Evolutionary conservation across 2,329 filamentous ascomycete genomes (phyloP).

Genomic region (Aurifilum marmelostoma): DNA sequence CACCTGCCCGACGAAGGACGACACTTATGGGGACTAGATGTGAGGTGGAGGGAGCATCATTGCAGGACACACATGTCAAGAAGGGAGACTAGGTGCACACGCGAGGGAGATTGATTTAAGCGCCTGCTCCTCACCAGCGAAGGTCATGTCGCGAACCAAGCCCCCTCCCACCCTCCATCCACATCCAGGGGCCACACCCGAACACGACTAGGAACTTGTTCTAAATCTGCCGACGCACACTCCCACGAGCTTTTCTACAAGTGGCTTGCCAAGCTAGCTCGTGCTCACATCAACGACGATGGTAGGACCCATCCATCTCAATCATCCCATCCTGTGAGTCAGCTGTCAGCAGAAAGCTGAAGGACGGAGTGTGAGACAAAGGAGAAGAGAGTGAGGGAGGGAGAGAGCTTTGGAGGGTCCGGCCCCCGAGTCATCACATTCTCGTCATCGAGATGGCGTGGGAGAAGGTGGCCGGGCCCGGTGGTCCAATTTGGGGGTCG

Average conservation of each 20-base stretch:
- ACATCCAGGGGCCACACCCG: background rate
- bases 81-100: background rate
- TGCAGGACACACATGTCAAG: background rate
- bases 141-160: background rate
- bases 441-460: background rate
- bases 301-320: background rate
- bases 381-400: too few species aligned
- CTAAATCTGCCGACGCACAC: background rate
- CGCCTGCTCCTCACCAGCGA: background rate
- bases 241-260: background rate
- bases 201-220: background rate
- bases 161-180: background rate
- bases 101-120: background rate
- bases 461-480: background rate
- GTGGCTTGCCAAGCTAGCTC: background rate
- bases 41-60: background rate
- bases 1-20: background rate
- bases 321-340: background rate
- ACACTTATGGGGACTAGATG: background rate
- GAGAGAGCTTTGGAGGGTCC: too few species aligned
- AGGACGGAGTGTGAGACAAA: background rate
- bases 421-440: background rate
- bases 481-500: background rate
- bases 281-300: background rate
- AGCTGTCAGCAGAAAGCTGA: background rate